These are phyloP conservation scores for Syzygium malaccense DNA, from an alignment of 441 rosid species.

Conservation along the genomic window DNA sequence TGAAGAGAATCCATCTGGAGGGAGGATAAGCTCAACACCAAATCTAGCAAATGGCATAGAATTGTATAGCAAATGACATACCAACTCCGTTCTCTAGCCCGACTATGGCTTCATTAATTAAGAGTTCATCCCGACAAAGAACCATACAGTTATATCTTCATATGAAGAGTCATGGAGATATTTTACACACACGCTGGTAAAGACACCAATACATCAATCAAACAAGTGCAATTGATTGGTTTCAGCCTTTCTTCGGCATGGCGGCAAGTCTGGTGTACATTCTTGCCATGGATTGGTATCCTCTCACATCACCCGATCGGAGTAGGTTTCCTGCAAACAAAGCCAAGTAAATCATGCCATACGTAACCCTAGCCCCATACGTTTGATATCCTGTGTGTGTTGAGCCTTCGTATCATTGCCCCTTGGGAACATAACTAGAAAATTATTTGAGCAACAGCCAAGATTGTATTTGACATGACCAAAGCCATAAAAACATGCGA, in stretches of 20 bases:
- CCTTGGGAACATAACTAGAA: neutral
- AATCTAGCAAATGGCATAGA: neutral
- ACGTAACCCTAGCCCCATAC: neutral
- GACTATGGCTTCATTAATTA: neutral
- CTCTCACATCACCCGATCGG: conserved; percentile 92
- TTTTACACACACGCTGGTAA: neutral
- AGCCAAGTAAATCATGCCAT: neutral
- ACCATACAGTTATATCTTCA: neutral
- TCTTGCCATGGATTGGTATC: conserved; percentile 91
- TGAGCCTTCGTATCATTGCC: neutral
- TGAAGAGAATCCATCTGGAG: neutral
- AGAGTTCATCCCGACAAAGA: neutral
- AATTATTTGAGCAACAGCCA: neutral
- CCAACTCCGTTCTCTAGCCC: neutral
- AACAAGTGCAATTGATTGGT: neutral
- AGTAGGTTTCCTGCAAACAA: conserved; percentile 68
- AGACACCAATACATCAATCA: neutral
- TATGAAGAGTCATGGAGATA: neutral
- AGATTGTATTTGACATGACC: neutral
- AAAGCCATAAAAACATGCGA: neutral
- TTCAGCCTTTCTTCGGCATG: conserved; percentile 84
- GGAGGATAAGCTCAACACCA: neutral
- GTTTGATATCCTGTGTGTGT: neutral
- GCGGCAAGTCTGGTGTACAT: conserved; percentile 98
- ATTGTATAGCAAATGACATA: neutral